These are phyloP conservation scores for Limonomyces culmigenus DNA, from an alignment of 1,284 basidiomycete genomes.

Conservation along the genomic window DNA sequence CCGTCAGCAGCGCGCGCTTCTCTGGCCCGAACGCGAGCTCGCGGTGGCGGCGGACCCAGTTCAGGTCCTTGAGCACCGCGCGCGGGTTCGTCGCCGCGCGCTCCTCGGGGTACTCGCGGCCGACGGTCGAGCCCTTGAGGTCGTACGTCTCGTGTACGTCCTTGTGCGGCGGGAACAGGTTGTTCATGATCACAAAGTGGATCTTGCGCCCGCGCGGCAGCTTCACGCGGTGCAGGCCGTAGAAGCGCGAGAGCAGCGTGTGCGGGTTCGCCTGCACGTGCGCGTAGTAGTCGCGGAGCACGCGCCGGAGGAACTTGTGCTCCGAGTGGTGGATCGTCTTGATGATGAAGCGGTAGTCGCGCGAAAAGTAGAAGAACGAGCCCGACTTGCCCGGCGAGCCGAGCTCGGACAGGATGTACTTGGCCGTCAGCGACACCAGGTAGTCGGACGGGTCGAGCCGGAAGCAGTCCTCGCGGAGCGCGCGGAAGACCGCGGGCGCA, in stretches of 20 bases:
- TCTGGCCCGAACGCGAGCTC: conserved; percentile 84
- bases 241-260: conserved; percentile 86
- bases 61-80: conserved; percentile 89
- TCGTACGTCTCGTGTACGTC: conserved; percentile 98
- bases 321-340: conserved; percentile 94
- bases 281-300: conserved; percentile 75
- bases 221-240: conserved; percentile 94
- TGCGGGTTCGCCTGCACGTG: conserved; percentile 89
- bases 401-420: conserved; percentile 95
- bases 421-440: conserved; percentile 86
- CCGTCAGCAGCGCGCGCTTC: conserved; percentile 79
- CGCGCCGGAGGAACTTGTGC: conserved; percentile 82
- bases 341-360: conserved; percentile 99
- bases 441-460: conserved; percentile 96
- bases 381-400: conserved; percentile 98
- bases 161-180: conserved; percentile 92
- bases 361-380: conserved; percentile 98
- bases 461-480: conserved; percentile 87
- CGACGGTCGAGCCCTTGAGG: conserved; percentile 88
- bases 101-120: conserved; percentile 79
- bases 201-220: conserved; percentile 89
- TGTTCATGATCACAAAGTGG: conserved; percentile 99
- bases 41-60: conserved; percentile 80
- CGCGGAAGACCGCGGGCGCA: conserved; percentile 94
- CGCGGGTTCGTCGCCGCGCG: conserved; percentile 66